Base-by-base conservation (phyloP, 2,329 filamentous ascomycete species). In the Alternaria triticina region DNA sequence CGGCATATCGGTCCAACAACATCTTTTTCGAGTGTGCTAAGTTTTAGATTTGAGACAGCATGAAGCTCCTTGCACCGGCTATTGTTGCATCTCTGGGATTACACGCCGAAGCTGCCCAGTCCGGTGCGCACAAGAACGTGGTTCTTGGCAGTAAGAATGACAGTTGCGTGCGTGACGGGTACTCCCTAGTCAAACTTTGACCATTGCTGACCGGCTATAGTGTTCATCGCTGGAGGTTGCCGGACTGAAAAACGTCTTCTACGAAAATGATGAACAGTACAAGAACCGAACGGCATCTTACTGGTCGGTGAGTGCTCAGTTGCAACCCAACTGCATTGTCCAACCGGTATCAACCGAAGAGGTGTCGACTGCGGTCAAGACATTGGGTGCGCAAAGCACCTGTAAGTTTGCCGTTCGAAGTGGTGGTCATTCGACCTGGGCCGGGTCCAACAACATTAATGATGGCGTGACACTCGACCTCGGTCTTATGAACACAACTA, bases 261-360 rank as follows among this genome's bases (percentile, higher is more conserved):
- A 68, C 46, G 56, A 64, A 6, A 59, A 54, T 33, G 59, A 66
- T 23, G 60, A 61, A 22, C 55, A 64, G 22, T 74, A 74, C 54
- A 51, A 56, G 7, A 54, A 50, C 28, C 68, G 70, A 11, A 73
- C 62, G 6, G 51, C 45, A 4, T 74, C 70, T 10, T 75, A 75
- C 61, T 75, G 66, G 68, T 73, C 73, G 1, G 68, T 71, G 47
- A 73, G 67, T 23, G 69, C 73, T 12, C 72, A 72, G n/a, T 51
- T 75, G 20, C 58, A 43, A 1, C 78, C 77, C 6, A 62, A 60
- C 51, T 80, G 77, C 49, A 70, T 80, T 23, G 65, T 80, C 8
- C 73, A 75, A 50, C 76, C 76, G 4, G 54, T 51, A 7, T 70
- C 67, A 23, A 74, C 70, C 12, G 60, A 72, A 13, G 71, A 79